Conservation (phyloP, 2,329 filamentous ascomycete genomes). For the Fusarium avenaceum region DNA sequence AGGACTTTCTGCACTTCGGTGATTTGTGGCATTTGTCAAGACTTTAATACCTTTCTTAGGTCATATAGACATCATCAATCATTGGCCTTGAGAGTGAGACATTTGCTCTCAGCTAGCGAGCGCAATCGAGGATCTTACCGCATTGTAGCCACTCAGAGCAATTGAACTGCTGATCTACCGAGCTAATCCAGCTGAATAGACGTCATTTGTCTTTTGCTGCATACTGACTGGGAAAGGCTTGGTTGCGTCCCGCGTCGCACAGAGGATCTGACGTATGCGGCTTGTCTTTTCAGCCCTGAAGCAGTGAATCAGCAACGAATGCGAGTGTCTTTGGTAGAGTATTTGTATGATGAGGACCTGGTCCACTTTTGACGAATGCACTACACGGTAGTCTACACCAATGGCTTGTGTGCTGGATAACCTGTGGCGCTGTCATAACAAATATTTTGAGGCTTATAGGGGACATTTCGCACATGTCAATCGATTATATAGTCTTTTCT, state of each 20-base stretch:
- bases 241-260: not conserved
- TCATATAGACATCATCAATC: constrained; percentile 25
- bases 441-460: no score
- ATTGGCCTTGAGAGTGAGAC: constrained; percentile 6
- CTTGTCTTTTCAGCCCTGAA: not conserved
- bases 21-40: no score
- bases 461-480: no score
- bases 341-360: not conserved
- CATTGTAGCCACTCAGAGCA: not conserved
- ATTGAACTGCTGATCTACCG: constrained; percentile 15
- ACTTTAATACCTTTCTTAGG: not conserved
- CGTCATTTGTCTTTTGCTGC: constrained; percentile 3
- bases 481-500: no score
- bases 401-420: no score
- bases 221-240: not conserved
- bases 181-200: constrained; percentile 5
- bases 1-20: no score
- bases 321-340: no score
- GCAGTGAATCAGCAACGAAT: not conserved
- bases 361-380: no score
- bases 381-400: no score
- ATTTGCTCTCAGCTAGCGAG: constrained; percentile 23
- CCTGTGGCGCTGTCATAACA: no score
- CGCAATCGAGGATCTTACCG: constrained; percentile 20
- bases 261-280: constrained; percentile 19